Base-by-base conservation (phyloP, 2,329 filamentous ascomycete genomes). In the Fusarium lyarnte region DNA sequence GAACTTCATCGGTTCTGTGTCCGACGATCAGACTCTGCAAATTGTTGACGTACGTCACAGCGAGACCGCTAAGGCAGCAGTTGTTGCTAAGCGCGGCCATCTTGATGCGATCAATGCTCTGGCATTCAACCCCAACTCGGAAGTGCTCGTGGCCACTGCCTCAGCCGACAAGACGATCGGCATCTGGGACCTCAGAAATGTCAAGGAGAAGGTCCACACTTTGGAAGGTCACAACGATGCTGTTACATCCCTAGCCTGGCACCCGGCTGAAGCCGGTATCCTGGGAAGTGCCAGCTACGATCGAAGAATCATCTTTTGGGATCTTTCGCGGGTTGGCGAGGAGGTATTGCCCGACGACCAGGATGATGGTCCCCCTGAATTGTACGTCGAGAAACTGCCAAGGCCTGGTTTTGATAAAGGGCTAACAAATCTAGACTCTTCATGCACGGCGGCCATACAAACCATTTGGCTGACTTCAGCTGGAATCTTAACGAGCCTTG, bases 361-460 rank as follows among this genome's bases (percentile, higher is more conserved):
- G 54, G 95, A 98, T 76, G 96, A 99, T 79, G 96, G 96, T 0
- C 93, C 95, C 3, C 95, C 96, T 57, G 96, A 99, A 83, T 87
- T 99, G 93, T 96, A 87, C 84, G 92, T 89, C 19, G 35, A 21
- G 21, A 29, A 39, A 39, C 33, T 17, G 21, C 21, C 21, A 21
- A 9, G 2, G 21, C 36, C n/a, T 11, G 29, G 19, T 12, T 19
- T n/a, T 8, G 13, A 12, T 23, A 17, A 8, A 55, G 81, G 73
- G 80, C 73, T 73, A 51, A 67, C 42, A 8, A 29, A 10, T 38
- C 58, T 66, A 94, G 93, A 51, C 85, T 99, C 3, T 99, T 99
- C 84, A 98, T 99, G 95, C 96, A 99, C 78, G 96, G 96, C 69
- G 96, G 96, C 36, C 97, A 99, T 85, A 99, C 96, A 16, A 98